Conservation (phyloP, 2,329 filamentous ascomycete genomes). For the Apiospora phragmitis region DNA sequence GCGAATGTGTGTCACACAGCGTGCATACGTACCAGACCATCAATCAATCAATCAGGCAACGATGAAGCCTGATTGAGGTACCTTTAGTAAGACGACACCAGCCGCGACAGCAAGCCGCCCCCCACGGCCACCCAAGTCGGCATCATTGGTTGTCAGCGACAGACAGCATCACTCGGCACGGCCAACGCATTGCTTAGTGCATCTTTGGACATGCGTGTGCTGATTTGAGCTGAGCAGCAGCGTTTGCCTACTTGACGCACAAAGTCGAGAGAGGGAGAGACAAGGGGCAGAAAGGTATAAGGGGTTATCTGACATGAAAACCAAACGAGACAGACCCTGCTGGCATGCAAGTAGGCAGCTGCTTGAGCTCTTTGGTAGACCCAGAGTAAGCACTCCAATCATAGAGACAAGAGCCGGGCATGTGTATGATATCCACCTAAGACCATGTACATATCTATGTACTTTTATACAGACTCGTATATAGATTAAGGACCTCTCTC, state of each 20-base stretch:
- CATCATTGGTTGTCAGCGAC: background rate
- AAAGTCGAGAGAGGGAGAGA: background rate
- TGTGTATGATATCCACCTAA: background rate
- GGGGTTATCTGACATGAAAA: too few relatives aligned
- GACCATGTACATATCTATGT: too few relatives aligned
- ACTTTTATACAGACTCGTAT: too few relatives aligned
- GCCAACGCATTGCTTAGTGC: background rate
- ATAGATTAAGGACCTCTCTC: too few relatives aligned
- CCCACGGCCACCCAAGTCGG: background rate
- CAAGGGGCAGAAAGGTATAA: too few relatives aligned
- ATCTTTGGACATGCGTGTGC: background rate
- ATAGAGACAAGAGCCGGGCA: background rate
- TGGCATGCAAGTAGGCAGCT: too few relatives aligned
- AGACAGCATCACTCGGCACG: background rate
- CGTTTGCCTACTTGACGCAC: background rate
- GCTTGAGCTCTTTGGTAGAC: too few relatives aligned
- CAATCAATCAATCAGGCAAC: constrained; percentile 1
- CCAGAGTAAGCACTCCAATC: too few relatives aligned
- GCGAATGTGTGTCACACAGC: background rate
- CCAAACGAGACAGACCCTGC: too few relatives aligned
- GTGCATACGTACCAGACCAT: background rate
- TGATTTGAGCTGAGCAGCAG: background rate
- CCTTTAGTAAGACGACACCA: background rate
- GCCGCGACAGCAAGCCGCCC: background rate
- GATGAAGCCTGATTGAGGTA: background rate